Conservation (phyloP, 2,329 filamentous ascomycete species). For the Aureobasidium sp. region DNA sequence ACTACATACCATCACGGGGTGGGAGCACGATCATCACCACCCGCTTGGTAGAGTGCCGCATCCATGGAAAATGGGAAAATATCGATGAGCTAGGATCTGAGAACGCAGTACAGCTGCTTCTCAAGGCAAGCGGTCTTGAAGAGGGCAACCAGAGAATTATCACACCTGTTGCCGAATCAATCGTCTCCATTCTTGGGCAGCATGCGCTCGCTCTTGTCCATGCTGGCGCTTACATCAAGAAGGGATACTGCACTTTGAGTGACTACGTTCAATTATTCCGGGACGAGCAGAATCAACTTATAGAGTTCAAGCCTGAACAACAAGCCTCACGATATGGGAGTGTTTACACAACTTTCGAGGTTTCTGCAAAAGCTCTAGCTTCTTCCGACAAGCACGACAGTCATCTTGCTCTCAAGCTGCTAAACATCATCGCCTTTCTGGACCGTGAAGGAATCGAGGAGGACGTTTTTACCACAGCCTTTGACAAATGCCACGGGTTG, state of each 20-base stretch:
- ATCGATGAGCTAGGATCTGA: conserved; percentile 14
- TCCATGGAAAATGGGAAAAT: conserved; percentile 14
- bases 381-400: conserved; percentile 8
- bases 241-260: conserved; percentile 19
- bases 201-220: conserved; percentile 23
- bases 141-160: background rate
- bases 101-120: background rate
- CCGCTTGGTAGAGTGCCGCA: conserved; percentile 15
- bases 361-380: conserved; percentile 22
- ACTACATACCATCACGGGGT: conserved; percentile 16
- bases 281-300: conserved; percentile 20
- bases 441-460: background rate
- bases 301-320: conserved; percentile 21
- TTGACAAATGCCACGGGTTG: background rate
- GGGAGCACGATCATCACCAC: conserved; percentile 19
- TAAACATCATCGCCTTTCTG: background rate
- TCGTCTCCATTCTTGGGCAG: background rate
- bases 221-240: conserved; percentile 22
- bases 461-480: background rate
- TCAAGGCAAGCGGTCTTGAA: background rate
- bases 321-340: conserved; percentile 25
- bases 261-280: conserved; percentile 20
- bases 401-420: background rate
- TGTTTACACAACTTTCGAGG: conserved; percentile 31
- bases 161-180: background rate